Conservation (phyloP, 2,329 filamentous ascomycete species). For the Fusarium chuoi region DNA sequence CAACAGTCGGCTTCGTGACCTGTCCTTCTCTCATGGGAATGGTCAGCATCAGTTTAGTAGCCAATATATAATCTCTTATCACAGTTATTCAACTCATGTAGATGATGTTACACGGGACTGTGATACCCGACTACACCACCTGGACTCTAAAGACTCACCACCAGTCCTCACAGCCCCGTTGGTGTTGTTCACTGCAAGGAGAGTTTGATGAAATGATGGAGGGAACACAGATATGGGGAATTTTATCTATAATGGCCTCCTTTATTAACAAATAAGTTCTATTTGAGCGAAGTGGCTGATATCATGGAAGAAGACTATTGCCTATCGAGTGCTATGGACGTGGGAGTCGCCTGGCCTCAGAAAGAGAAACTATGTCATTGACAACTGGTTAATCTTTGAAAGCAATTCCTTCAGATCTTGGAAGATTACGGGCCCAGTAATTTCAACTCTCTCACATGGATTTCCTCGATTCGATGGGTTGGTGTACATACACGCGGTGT, state of each 20-base stretch:
- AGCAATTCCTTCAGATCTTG: fast-evolving
- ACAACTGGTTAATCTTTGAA: neutral
- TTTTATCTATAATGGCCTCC: fast-evolving
- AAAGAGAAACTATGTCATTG: neutral
- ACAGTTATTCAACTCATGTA: neutral
- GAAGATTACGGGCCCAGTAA: no score
- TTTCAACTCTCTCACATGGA: neutral
- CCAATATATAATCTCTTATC: fast-evolving
- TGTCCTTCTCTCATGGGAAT: neutral
- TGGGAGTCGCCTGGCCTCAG: neutral
- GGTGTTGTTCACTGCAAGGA: neutral
- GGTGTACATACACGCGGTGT: no score
- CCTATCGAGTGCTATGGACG: neutral
- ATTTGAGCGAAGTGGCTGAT: neutral
- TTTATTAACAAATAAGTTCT: fast-evolving
- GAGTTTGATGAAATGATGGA: neutral
- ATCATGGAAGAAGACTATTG: fast-evolving
- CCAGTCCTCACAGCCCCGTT: neutral
- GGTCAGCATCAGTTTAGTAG: fast-evolving
- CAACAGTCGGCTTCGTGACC: neutral
- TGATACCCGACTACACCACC: neutral
- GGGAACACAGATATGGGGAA: fast-evolving
- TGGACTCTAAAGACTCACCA: neutral
- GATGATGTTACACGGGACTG: neutral
- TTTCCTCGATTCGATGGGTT: neutral